A percentile compares a stretch with the other conserved stretches of the same genome.
phyloP scores from a whole-genome alignment of 1,284 basidiomycete genomes.

The Agroathelia rolfsii region DNA sequence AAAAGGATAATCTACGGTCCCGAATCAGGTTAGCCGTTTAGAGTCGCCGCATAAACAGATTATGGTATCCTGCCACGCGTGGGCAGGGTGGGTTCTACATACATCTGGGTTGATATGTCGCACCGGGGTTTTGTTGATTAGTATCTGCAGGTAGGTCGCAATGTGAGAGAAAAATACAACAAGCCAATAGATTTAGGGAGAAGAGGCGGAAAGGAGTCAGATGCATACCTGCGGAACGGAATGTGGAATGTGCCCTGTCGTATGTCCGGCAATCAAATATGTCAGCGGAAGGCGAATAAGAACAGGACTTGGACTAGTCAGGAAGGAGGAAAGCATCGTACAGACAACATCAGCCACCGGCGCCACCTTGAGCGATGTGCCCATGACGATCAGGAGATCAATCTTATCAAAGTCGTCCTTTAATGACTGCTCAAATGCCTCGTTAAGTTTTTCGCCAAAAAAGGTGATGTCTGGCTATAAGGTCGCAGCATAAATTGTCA shows the following conservation, averaged over 20 bases:
- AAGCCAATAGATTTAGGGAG: slow-evolving; percentile 5
- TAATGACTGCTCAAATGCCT: slow-evolving; percentile 74
- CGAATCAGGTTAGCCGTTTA: slow-evolving; percentile 7
- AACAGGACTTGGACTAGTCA: too few species aligned
- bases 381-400: slow-evolving; percentile 85
- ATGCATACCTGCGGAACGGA: slow-evolving; percentile 71
- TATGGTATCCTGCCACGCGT: slow-evolving; percentile 2
- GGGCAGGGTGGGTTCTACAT: slow-evolving; percentile 18
- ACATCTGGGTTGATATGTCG: slow-evolving; percentile 86
- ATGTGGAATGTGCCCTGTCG: slow-evolving; percentile 75
- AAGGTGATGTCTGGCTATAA: slow-evolving; percentile 89
- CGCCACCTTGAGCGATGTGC: slow-evolving; percentile 88
- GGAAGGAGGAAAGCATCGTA: slow-evolving; percentile 32
- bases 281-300: slow-evolving; percentile 7
- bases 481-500: too few species aligned
- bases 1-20: slow-evolving; percentile 68
- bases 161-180: too few species aligned
- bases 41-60: slow-evolving; percentile 1
- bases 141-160: slow-evolving; percentile 61
- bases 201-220: not conserved
- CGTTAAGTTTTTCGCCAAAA: slow-evolving; percentile 85
- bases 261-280: slow-evolving; percentile 4
- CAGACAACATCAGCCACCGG: slow-evolving; percentile 84
- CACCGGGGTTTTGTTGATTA: slow-evolving; percentile 94
- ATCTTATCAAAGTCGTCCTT: slow-evolving; percentile 72